Conservation (phyloP, 164 flowering plant species). For the Nymphaea colorata region DNA sequence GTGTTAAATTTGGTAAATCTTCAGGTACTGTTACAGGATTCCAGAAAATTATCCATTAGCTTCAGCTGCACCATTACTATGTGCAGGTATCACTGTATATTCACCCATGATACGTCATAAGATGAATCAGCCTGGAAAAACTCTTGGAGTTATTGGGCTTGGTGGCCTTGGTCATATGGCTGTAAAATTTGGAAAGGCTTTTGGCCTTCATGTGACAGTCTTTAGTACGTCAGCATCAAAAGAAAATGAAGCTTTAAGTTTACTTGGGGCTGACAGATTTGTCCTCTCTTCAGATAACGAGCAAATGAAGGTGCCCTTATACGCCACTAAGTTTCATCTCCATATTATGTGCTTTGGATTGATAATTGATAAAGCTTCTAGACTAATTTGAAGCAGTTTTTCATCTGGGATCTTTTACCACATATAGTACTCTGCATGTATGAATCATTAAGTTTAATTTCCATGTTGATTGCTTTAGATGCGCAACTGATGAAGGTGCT, state of each 20-base stretch:
- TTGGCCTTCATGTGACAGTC: slow-evolving; percentile 59
- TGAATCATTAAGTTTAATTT: too few relatives aligned
- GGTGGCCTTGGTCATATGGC: slow-evolving; percentile 91
- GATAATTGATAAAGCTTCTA: not conserved
- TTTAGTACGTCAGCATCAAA: slow-evolving; percentile 66
- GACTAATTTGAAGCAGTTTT: too few relatives aligned
- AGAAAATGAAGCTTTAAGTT: slow-evolving; percentile 53
- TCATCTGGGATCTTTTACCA: too few relatives aligned
- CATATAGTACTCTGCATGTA: too few relatives aligned
- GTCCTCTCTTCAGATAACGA: slow-evolving; percentile 55
- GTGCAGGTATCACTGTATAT: slow-evolving; percentile 82
- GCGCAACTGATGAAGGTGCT: too few relatives aligned
- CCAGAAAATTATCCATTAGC: slow-evolving; percentile 54
- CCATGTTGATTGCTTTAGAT: too few relatives aligned
- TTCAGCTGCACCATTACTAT: slow-evolving; percentile 64
- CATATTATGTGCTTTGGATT: too few relatives aligned
- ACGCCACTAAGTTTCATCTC: not conserved
- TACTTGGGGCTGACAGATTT: slow-evolving; percentile 65
- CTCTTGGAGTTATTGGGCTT: slow-evolving; percentile 67
- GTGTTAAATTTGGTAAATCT: not conserved
- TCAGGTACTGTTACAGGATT: slow-evolving; percentile 49
- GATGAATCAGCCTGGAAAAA: slow-evolving; percentile 80
- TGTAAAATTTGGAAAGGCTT: slow-evolving; percentile 75
- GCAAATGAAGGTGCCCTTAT: slow-evolving; percentile 47
- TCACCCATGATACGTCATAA: slow-evolving; percentile 67